Evolutionary conservation across 192 early-diverging fungal species (phyloP), one percentile per base, ranked within the genome.

Genomic region (Coemansia sp.): DNA sequence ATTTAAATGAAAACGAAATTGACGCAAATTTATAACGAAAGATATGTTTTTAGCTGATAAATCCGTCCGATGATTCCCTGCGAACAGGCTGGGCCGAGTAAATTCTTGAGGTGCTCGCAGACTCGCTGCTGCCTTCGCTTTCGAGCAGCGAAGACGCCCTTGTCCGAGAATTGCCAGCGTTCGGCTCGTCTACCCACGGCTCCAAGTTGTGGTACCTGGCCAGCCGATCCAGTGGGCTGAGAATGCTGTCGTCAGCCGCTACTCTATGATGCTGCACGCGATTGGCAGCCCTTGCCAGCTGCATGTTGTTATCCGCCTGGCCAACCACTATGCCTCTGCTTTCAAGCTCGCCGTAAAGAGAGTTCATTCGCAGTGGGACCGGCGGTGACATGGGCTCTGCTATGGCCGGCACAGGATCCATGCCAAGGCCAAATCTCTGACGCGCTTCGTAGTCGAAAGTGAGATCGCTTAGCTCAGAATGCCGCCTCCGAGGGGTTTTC

Each of bases 201-300:
- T 60, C 64, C n/a, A 72, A 6, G 35, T 30, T 55, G 54, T 72
- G 69, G 60, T 72, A 72, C 39, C 54, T 63, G 13, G 69, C 69
- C 47, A 72, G 59, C 11, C 69, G 63, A 28, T 65, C 69, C 30
- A 72, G 55, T 13, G 69, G 69, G 22, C 69, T 72, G 9, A 72
- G 64, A 18, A 72, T 56, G 2, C 14, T 49, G 24, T 61, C 29
- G 22, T 65, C 10, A 6, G n/a, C 20, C 30, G 39, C 14, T 28
- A 0, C 58, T 29, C 19, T 10, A 22, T 35, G 5, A 35, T 28
- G 16, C 48, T 35, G 54, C 35, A 49, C 47, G 23, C 47, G 47
- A n/a, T 49, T 54, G n/a, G 16, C 53, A 16, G 34, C 49, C 30
- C 1, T 4, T 20, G 60, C 16, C 30, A 62, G 20, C 50, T 4